Conservation (phyloP, 768 basidiomycete genomes). For the Strobilomyces dryophilus region DNA sequence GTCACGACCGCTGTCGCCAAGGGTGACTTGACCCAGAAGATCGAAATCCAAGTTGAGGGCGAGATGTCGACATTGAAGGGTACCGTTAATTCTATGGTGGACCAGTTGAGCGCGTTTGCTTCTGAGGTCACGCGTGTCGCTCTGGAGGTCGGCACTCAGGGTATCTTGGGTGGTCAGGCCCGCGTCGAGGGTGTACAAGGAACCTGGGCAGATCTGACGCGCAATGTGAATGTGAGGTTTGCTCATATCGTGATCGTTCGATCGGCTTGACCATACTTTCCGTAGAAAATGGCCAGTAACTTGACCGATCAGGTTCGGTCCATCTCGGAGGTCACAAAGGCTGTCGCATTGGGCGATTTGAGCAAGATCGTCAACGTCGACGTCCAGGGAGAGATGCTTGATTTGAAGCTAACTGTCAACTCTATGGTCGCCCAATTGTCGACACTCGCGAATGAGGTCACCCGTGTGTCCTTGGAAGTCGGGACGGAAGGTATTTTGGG, state of each 20-base stretch:
- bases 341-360: constrained; percentile 79
- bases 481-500: constrained; percentile 92
- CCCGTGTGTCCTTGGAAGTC: constrained; percentile 87
- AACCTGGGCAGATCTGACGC: constrained; percentile 87
- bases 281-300: constrained; percentile 82
- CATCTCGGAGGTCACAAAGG: constrained; percentile 82
- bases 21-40: constrained; percentile 89
- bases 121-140: constrained; percentile 81
- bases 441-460: constrained; percentile 79
- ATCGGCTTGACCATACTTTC: not conserved
- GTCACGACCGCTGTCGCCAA: constrained; percentile 89
- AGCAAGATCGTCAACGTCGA: constrained; percentile 84
- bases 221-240: constrained; percentile 76
- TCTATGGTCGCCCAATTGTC: constrained; percentile 72
- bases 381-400: constrained; percentile 92
- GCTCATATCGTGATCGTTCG: not conserved
- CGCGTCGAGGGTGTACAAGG: constrained; percentile 88
- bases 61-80: constrained; percentile 84
- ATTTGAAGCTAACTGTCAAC: constrained; percentile 77
- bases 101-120: constrained; percentile 82
- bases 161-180: constrained; percentile 88
- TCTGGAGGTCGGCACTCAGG: constrained; percentile 86
- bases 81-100: constrained; percentile 94
- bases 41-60: constrained; percentile 84
- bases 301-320: constrained; percentile 85